A percentile compares a stretch with the other conserved stretches of the same genome.
These are phyloP conservation scores for Lactifluus volemus DNA, from an alignment of 768 basidiomycete genomes.

Conservation along the genomic window DNA sequence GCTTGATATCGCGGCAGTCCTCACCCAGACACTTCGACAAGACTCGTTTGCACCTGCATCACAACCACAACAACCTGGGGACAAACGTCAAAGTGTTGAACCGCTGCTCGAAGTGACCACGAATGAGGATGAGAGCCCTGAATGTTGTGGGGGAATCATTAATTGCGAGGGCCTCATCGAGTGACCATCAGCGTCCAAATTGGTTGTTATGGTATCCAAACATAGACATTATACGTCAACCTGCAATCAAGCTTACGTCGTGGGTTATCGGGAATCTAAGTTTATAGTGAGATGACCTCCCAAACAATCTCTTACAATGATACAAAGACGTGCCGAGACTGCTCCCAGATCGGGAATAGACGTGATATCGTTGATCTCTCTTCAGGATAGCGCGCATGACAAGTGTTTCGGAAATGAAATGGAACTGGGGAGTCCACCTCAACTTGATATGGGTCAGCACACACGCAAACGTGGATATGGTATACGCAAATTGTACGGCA, in stretches of 20 bases:
- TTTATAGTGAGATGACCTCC: not conserved
- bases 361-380: not conserved
- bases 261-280: not conserved
- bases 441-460: not conserved
- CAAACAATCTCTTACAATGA: not conserved
- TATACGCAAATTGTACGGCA: not conserved
- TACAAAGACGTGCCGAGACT: not conserved
- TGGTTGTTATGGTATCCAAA: not conserved
- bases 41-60: not conserved
- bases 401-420: not conserved
- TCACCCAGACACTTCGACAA: conserved; percentile 8
- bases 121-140: not conserved
- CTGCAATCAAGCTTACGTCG: not conserved
- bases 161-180: conserved; percentile 4
- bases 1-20: conserved; percentile 14
- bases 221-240: not conserved
- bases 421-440: not conserved
- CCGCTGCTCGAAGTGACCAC: not conserved
- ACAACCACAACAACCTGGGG: not conserved
- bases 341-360: not conserved
- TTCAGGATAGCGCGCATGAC: not conserved
- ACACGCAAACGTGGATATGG: not conserved
- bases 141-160: conserved; percentile 3
- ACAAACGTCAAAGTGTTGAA: not conserved
- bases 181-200: not conserved